A percentile compares a stretch with the other conserved stretches of the same genome.
phyloP scores from a whole-genome alignment of 495 filamentous ascomycete species.

The Aspergillus campestris region DNA sequence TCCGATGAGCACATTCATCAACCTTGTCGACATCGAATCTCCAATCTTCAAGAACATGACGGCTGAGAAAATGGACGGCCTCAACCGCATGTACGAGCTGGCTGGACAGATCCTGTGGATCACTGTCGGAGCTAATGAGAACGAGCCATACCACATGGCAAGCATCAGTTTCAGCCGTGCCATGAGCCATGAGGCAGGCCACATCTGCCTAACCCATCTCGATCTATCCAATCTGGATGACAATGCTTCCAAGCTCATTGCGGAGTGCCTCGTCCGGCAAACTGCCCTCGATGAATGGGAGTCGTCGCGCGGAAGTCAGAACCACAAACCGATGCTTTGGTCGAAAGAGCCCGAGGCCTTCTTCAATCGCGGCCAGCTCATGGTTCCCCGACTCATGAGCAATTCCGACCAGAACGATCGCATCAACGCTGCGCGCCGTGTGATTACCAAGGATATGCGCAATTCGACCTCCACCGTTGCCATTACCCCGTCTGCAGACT shows the following conservation, averaged over 20 bases:
- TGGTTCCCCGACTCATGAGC: constrained; percentile 15
- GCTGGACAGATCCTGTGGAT: constrained; percentile 32
- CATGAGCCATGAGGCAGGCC: no score
- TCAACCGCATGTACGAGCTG: constrained; percentile 18
- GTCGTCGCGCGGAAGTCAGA: no score
- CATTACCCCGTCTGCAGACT: neutral
- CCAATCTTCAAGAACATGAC: constrained; percentile 36
- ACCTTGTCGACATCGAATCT: constrained; percentile 32
- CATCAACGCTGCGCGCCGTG: constrained; percentile 15
- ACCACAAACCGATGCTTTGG: constrained; percentile 10
- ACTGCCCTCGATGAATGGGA: no score
- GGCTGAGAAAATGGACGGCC: neutral
- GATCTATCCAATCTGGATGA: no score
- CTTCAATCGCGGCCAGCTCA: constrained; percentile 8
- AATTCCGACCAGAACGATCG: constrained; percentile 15
- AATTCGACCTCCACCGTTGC: neutral
- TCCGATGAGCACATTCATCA: no score
- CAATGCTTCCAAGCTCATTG: no score
- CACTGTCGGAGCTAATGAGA: neutral
- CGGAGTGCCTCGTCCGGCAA: no score
- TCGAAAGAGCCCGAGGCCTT: constrained; percentile 19
- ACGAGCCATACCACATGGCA: no score
- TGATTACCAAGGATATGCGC: constrained; percentile 10
- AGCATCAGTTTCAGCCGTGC: no score
- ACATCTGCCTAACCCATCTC: no score